Conservation (phyloP, 169 alveolate species). For the Theileria annulata region DNA sequence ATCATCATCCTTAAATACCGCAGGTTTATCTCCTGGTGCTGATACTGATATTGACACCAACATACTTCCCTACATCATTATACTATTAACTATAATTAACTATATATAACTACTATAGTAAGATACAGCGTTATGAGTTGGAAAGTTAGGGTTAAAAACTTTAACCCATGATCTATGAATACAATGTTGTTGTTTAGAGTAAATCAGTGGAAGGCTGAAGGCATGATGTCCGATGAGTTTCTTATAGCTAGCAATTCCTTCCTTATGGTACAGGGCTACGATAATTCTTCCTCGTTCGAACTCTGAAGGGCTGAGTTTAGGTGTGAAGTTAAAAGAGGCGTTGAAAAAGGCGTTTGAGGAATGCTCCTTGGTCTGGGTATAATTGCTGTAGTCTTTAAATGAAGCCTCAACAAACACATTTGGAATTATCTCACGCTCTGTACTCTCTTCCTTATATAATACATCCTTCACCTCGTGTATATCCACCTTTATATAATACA, state of each 20-base stretch:
- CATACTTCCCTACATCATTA: slow-evolving; percentile 65
- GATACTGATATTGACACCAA: slow-evolving; percentile 80
- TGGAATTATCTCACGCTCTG: slow-evolving; percentile 78
- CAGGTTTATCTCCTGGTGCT: slow-evolving; percentile 85
- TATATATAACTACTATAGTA: not conserved
- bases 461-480: slow-evolving; percentile 83
- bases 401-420: slow-evolving; percentile 74
- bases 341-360: slow-evolving; percentile 79
- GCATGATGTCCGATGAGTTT: slow-evolving; percentile 78
- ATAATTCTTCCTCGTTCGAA: slow-evolving; percentile 77
- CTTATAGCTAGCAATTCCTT: slow-evolving; percentile 77
- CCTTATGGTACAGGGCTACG: slow-evolving; percentile 78
- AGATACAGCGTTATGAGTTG: slow-evolving; percentile 69
- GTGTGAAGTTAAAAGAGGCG: slow-evolving; percentile 79
- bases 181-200: slow-evolving; percentile 83
- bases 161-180: slow-evolving; percentile 82
- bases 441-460: slow-evolving; percentile 77
- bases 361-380: slow-evolving; percentile 71
- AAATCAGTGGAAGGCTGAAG: slow-evolving; percentile 76
- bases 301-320: slow-evolving; percentile 73
- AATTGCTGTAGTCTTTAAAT: slow-evolving; percentile 62
- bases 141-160: slow-evolving; percentile 56
- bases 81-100: too few species aligned
- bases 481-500: slow-evolving; percentile 81
- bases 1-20: slow-evolving; percentile 78